Evolutionary conservation across 257 asterid species (phyloP).

Genomic region (Solanum chaucha): DNA sequence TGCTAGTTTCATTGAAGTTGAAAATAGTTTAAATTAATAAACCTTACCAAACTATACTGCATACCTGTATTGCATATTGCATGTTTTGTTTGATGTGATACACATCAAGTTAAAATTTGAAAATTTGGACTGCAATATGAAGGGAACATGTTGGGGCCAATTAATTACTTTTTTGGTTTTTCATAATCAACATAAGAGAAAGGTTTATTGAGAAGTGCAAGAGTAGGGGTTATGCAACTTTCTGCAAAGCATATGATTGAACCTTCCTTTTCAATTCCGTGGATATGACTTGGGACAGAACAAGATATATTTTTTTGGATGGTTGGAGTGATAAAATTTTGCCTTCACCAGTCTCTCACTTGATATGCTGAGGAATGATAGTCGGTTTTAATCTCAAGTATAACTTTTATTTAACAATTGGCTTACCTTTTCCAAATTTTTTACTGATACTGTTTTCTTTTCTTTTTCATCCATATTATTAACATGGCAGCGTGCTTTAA

Average conservation of each 20-base stretch:
- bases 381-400: not conserved
- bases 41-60: not conserved
- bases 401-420: not conserved
- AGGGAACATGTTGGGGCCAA: not conserved
- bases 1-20: not conserved
- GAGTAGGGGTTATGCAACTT: not conserved
- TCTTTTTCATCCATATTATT: not conserved
- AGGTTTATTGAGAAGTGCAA: not conserved
- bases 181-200: not conserved
- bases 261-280: not conserved
- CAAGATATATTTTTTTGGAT: not conserved
- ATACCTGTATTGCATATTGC: not conserved
- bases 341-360: not conserved
- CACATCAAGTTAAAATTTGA: not conserved
- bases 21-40: not conserved
- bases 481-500: slow-evolving; percentile 72
- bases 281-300: not conserved
- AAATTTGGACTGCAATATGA: not conserved
- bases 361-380: not conserved
- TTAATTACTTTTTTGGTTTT: not conserved
- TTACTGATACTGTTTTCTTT: slow-evolving; percentile 5
- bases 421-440: not conserved
- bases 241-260: not conserved
- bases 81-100: not conserved
- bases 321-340: not conserved